Base-by-base conservation (phyloP, 441 rosid genomes). In the Populus hybrid region DNA sequence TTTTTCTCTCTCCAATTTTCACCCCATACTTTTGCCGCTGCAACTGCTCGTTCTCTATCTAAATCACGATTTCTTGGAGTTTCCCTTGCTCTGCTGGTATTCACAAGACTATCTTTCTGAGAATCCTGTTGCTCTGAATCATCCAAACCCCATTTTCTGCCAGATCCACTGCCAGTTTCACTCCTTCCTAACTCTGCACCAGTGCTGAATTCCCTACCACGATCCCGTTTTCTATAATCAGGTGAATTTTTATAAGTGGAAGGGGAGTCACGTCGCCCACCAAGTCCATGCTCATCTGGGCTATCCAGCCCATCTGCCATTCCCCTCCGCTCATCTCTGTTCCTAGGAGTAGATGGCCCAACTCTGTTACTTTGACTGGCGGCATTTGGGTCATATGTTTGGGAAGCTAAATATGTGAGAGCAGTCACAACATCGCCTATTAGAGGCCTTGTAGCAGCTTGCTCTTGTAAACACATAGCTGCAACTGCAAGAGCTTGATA, bases 401-500 rank as follows among this genome's bases (percentile, higher is more conserved):
- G 99, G 36, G 98, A 92, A 73, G 98, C 99, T 77, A 95, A 85
- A 85, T 95, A 95, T 14, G 98, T 84, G 73, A 95, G 93, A 16
- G 99, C 99, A 9, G 99, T 95, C 79, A 95, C 99, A 46, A 95
- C 98, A 46, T 95, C 99, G 0, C 99, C 99, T 1, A 95, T 94
- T 59, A 95, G 83, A 16, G 99, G 99, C 84, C 99, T 92, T 18
- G 98, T 93, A 32, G 97, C 97, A 38, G 99, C 99, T 83, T 95
- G 98, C 77, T 95, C 99, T 81, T 95, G 99, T 76, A 95, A 86
- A 83, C 99, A 95, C 98, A 95, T 94, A 54, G 99, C 98, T 70
- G 99, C 97, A 54, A 95, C 97, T 20, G 99, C 99, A 73, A 95
- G 97, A 57, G 99, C 99, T 88, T 95, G 99, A 84, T 95, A 95